These are phyloP conservation scores for Stagonosporopsis vannaccii DNA, from an alignment of 2,329 filamentous ascomycete species.

Conservation along the genomic window DNA sequence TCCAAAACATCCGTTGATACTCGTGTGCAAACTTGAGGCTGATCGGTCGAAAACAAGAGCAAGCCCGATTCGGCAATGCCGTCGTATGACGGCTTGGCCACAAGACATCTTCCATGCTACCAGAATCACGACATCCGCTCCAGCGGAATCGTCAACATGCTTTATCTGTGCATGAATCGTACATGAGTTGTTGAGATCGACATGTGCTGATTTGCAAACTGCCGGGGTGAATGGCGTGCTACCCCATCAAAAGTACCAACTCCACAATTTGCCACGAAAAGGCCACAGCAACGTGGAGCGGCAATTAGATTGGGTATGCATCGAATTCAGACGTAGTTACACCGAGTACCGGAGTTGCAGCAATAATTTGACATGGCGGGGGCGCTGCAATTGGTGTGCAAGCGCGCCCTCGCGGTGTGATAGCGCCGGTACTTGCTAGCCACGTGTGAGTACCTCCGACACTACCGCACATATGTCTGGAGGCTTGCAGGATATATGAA, in stretches of 20 bases:
- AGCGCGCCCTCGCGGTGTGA: not conserved
- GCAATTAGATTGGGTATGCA: not conserved
- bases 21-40: not conserved
- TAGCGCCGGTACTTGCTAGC: conserved; percentile 10
- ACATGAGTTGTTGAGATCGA: conserved; percentile 1
- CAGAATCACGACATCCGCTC: conserved; percentile 20
- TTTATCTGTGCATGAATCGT: not conserved
- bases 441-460: conserved; percentile 2
- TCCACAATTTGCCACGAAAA: conserved; percentile 6
- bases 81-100: not conserved
- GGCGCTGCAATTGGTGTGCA: not conserved
- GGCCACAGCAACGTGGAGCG: not conserved
- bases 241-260: conserved; percentile 24
- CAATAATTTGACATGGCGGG: not conserved
- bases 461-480: not conserved
- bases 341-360: conserved; percentile 8
- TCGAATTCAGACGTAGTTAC: not conserved
- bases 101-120: not conserved
- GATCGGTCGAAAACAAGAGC: not conserved
- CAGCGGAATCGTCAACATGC: not conserved
- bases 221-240: conserved; percentile 38
- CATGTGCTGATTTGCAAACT: conserved; percentile 21
- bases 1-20: not conserved
- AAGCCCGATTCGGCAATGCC: not conserved
- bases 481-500: conserved; percentile 3